Evolutionary conservation across 257 asterid genomes (phyloP).

Genomic region (Solanum chaucha): DNA sequence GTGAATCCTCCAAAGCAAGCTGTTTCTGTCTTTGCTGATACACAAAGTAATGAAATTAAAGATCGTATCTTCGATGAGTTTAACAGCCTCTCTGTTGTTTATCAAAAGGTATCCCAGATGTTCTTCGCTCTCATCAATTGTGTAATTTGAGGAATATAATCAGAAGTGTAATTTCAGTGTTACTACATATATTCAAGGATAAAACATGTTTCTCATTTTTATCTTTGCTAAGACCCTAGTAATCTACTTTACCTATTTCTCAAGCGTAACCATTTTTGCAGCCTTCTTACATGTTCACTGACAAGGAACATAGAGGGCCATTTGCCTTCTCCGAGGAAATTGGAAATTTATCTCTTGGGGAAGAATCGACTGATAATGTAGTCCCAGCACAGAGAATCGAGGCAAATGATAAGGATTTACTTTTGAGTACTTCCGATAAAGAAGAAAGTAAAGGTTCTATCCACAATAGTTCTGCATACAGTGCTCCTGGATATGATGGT

Average conservation of each 20-base stretch:
- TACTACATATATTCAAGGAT: not conserved
- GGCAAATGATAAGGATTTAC: slow-evolving; percentile 87
- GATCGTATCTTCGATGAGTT: slow-evolving; percentile 98
- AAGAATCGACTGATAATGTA: slow-evolving; percentile 46
- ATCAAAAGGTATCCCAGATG: slow-evolving; percentile 66
- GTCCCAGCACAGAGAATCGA: slow-evolving; percentile 64
- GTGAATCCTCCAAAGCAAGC: slow-evolving; percentile 99
- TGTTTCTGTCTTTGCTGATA: slow-evolving; percentile 97
- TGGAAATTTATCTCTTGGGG: slow-evolving; percentile 50
- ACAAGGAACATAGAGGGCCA: slow-evolving; percentile 94
- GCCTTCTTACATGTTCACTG: slow-evolving; percentile 99
- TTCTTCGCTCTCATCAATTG: not conserved
- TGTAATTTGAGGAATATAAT: not conserved
- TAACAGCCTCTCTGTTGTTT: slow-evolving; percentile 92
- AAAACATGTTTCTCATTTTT: not conserved
- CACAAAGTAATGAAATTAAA: slow-evolving; percentile 87
- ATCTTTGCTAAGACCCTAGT: not conserved
- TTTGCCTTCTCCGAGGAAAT: slow-evolving; percentile 89
- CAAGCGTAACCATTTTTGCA: slow-evolving; percentile 24
- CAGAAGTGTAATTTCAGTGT: not conserved
- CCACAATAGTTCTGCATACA: slow-evolving; percentile 66
- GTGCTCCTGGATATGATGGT: slow-evolving; percentile 57
- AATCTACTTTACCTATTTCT: not conserved
- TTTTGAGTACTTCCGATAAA: slow-evolving; percentile 68
- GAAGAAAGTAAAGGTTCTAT: slow-evolving; percentile 55